A percentile compares a stretch with the other conserved stretches of the same genome.
These are phyloP conservation scores for Dendryphion nanum DNA, from an alignment of 2,329 filamentous ascomycete genomes.

Conservation along the genomic window DNA sequence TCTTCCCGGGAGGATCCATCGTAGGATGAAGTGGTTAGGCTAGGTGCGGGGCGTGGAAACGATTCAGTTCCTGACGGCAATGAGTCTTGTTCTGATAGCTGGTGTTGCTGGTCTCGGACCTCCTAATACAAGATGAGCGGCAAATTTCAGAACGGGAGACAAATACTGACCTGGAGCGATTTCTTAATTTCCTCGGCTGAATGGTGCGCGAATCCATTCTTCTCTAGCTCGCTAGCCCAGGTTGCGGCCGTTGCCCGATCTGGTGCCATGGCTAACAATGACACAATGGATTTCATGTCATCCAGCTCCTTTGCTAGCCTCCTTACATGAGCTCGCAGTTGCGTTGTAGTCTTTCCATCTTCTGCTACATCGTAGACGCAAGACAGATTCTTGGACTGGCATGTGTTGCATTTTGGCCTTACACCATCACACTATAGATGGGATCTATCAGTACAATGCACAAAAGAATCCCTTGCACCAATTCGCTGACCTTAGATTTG, in stretches of 20 bases:
- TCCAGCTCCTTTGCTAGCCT: constrained; percentile 39
- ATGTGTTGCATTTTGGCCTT: constrained; percentile 40
- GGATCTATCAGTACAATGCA: not conserved
- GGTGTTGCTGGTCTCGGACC: constrained; percentile 16
- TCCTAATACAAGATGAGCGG: constrained; percentile 14
- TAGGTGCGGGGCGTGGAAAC: constrained; percentile 18
- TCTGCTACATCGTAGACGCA: constrained; percentile 41
- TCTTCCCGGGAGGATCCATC: constrained; percentile 33
- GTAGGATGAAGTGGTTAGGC: constrained; percentile 29
- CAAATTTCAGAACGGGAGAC: not conserved
- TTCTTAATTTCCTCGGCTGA: constrained; percentile 37
- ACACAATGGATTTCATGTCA: constrained; percentile 38
- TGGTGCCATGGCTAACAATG: constrained; percentile 33
- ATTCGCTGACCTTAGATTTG: constrained; percentile 35
- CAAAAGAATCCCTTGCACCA: no score
- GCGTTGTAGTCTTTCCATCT: constrained; percentile 39
- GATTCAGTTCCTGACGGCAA: constrained; percentile 27
- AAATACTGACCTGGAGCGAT: constrained; percentile 31
- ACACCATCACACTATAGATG: constrained; percentile 36
- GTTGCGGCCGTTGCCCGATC: constrained; percentile 33
- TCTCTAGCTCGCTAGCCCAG: constrained; percentile 37
- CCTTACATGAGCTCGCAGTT: constrained; percentile 37
- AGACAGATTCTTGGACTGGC: constrained; percentile 36
- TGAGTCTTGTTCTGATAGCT: constrained; percentile 23
- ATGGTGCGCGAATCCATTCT: constrained; percentile 38